Evolutionary conservation across 2,329 filamentous ascomycete genomes (phyloP), one percentile per base, ranked within the genome.

Genomic region (Sclerotinia nivalis): DNA sequence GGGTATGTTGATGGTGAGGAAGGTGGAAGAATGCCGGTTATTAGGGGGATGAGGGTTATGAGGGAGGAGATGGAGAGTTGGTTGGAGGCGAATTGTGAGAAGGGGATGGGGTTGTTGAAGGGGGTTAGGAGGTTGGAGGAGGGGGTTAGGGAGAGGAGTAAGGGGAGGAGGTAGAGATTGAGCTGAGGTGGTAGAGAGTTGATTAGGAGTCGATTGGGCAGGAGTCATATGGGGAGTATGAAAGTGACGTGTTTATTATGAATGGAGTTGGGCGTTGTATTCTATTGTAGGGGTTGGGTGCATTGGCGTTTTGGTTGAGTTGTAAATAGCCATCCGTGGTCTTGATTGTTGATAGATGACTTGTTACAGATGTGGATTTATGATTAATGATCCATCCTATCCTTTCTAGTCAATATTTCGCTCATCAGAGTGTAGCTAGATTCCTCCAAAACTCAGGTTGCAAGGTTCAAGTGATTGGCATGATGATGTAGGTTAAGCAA

Each of bases 21-120:
- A 40, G 88, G 84, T 1, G 81, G 79, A n/a, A 86, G 81, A 74
- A 85, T 97, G 85, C 95, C 95, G 0, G 86, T 95, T 6, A 79
- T 91, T 70, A 88, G 84, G 77, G 87, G 90, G 1, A 88, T 97
- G 88, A 86, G 84, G 75, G 79, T 78, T 40, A 83, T 92, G 18
- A 85, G 95, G 72, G 88, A 92, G 82, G 84, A 84, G 77, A 97
- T 98, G 93, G 94, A 97, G 82, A 77, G 69, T 2, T 97, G 93
- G 91, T 82, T 98, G 69, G 89, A 91, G 81, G 85, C 79, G 13
- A 96, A 96, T 79, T 91, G 91, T 73, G 94, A 97, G 82, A 91
- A 89, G 77, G 94, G 94, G 0, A 82, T 91, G 77, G 80, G 93
- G 61, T 83, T 97, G 77, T 91, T 93, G 80, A 88, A 84, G 34